Conservation (phyloP, 1,139 yeast species). For the Yamadazyma epiphylla region DNA sequence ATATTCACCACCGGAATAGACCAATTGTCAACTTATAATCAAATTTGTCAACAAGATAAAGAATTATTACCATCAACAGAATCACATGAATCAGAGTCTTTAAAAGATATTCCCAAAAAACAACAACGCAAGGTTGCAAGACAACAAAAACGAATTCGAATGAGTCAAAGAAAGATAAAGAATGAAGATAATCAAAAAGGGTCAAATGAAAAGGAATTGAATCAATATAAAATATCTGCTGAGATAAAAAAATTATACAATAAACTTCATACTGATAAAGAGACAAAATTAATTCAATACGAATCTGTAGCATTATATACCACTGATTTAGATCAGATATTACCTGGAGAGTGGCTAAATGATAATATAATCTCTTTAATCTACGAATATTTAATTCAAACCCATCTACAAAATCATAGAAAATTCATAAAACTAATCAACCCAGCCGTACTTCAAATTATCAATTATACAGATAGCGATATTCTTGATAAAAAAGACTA, state of each 20-base stretch:
- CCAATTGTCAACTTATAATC: conserved; percentile 23
- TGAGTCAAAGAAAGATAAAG: conserved; percentile 10
- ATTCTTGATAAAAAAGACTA: conserved; percentile 31
- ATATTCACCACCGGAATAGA: conserved; percentile 27
- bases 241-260: conserved; percentile 20
- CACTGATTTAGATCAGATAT: conserved; percentile 32
- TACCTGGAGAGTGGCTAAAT: conserved; percentile 67
- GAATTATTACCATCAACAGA: too few relatives aligned
- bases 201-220: conserved; percentile 7
- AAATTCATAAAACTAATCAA: conserved; percentile 27
- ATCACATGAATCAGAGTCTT: too few relatives aligned
- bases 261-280: conserved; percentile 10
- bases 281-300: conserved; percentile 24
- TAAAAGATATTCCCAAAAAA: conserved; percentile 15
- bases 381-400: conserved; percentile 47
- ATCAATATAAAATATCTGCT: conserved; percentile 20
- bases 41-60: too few relatives aligned
- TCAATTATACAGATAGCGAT: conserved; percentile 34
- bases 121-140: conserved; percentile 28
- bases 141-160: conserved; percentile 28
- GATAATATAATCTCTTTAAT: conserved; percentile 66
- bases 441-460: conserved; percentile 39
- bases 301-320: conserved; percentile 38
- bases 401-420: conserved; percentile 12
- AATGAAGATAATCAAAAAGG: too few relatives aligned